phyloP scores from a whole-genome alignment of 176 grass and related monocot genomes.

The Neostapfia colusana region DNA sequence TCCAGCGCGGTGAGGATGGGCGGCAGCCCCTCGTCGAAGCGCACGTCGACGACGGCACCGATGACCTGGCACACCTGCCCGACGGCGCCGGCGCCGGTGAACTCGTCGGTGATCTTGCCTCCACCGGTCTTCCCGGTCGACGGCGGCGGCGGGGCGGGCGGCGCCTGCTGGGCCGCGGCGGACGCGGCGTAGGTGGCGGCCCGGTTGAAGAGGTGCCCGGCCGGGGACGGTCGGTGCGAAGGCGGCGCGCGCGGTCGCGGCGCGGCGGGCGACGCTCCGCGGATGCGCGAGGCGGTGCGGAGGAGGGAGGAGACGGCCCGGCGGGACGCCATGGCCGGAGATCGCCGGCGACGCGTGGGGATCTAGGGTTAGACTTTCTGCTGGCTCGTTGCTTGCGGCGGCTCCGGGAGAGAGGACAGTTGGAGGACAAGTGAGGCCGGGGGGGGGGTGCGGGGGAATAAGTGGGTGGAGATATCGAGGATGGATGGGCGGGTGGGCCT shows the following conservation, averaged over 20 bases:
- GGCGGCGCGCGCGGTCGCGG: conserved; percentile 43
- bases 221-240: conserved; percentile 58
- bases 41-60: conserved; percentile 93
- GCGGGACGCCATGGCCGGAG: conserved; percentile 80
- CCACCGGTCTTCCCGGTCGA: conserved; percentile 34
- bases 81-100: conserved; percentile 88
- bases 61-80: conserved; percentile 97
- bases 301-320: conserved; percentile 72
- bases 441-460: conserved; percentile 34
- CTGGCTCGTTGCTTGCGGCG: conserved; percentile 41
- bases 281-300: conserved; percentile 51
- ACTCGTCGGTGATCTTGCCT: conserved; percentile 94
- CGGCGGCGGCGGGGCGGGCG: conserved; percentile 11
- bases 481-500: conserved; percentile 19
- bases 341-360: conserved; percentile 43
- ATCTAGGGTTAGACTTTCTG: conserved; percentile 54
- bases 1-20: conserved; percentile 97
- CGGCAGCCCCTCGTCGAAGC: conserved; percentile 85
- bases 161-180: conserved; percentile 40
- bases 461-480: conserved; percentile 47
- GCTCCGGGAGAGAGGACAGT: conserved; percentile 24
- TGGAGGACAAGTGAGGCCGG: conserved; percentile 2
- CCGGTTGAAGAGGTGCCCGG: conserved; percentile 65
- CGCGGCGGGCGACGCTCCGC: conserved; percentile 51
- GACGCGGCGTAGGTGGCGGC: conserved; percentile 63